phyloP scores from a whole-genome alignment of 257 asterid genomes.

The Handroanthus guayacan region DNA sequence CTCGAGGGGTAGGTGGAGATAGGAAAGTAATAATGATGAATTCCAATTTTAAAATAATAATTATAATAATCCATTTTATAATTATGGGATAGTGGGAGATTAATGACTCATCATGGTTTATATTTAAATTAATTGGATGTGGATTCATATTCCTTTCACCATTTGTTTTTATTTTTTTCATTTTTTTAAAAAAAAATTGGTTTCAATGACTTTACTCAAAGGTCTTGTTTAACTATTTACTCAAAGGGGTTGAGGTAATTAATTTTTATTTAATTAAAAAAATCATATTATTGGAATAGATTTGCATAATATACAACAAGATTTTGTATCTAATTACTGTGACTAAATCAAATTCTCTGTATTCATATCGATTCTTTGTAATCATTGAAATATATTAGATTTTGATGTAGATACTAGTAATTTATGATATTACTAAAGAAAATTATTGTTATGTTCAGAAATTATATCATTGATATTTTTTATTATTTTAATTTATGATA shows the following conservation, averaged over 20 bases:
- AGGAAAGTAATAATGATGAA: not conserved
- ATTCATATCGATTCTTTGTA: not conserved
- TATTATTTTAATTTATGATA: not conserved
- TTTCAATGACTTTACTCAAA: not conserved
- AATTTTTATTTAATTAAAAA: not conserved
- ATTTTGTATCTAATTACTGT: not conserved
- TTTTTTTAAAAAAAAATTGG: not conserved
- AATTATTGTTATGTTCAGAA: not conserved
- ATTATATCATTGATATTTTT: not conserved
- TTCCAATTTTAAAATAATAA: not conserved
- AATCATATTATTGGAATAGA: not conserved
- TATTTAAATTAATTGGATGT: not conserved
- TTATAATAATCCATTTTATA: not conserved
- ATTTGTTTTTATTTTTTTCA: too few relatives aligned
- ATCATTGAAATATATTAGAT: not conserved
- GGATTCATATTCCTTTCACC: not conserved
- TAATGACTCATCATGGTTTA: not conserved
- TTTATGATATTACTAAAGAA: too few relatives aligned
- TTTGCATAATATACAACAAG: not conserved
- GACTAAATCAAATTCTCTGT: not conserved
- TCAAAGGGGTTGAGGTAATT: not conserved
- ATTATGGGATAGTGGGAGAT: slow-evolving; percentile 16
- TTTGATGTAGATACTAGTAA: too few relatives aligned
- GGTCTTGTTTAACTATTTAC: not conserved
- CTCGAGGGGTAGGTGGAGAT: slow-evolving; percentile 24